Conservation (phyloP, 306 rosid genomes). For the Cercis canadensis region DNA sequence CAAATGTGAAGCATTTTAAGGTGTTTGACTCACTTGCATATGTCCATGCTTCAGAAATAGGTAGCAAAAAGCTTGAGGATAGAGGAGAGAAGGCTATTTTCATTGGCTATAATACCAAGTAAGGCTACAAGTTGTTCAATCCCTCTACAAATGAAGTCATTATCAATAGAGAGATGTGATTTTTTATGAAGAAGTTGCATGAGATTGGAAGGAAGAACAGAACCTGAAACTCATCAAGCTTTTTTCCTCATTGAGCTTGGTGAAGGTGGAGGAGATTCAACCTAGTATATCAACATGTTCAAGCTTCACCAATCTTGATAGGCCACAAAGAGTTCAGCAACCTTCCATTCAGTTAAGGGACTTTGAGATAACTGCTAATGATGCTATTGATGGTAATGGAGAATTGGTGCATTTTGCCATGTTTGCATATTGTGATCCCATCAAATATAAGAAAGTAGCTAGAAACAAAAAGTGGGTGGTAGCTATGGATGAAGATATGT, state of each 20-base stretch:
- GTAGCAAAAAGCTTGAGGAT: constrained; percentile 2
- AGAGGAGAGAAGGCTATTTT: not conserved
- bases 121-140: too few species aligned
- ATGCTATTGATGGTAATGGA: too few species aligned
- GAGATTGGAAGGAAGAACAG: not conserved
- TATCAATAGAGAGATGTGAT: too few species aligned
- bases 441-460: not conserved
- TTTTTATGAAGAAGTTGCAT: not conserved
- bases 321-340: too few species aligned
- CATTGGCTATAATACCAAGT: too few species aligned
- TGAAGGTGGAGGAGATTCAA: too few species aligned
- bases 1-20: not conserved
- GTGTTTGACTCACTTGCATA: not conserved
- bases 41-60: not conserved
- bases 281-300: too few species aligned
- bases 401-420: too few species aligned
- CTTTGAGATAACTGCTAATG: not conserved
- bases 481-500: not conserved
- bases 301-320: too few species aligned
- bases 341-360: too few species aligned
- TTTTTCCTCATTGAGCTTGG: not conserved
- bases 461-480: not conserved
- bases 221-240: not conserved
- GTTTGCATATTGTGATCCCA: not conserved
- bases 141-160: too few species aligned